Conservation (phyloP, 1,284 basidiomycete genomes). For the Austroboletus niveus region DNA sequence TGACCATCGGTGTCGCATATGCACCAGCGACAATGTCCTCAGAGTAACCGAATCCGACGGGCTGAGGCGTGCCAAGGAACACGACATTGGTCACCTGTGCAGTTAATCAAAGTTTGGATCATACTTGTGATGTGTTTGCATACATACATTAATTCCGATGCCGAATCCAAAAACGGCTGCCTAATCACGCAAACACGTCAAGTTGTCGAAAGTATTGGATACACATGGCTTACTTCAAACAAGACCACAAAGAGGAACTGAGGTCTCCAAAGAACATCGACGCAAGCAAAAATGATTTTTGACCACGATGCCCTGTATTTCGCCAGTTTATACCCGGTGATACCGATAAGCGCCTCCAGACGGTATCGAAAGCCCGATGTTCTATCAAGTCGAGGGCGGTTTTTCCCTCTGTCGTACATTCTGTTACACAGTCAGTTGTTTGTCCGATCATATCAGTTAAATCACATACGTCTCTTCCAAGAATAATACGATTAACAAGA, state of each 20-base stretch:
- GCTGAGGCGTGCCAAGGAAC: constrained; percentile 58
- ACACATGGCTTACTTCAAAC: constrained; percentile 47
- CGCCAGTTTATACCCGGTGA: constrained; percentile 62
- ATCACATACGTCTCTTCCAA: constrained; percentile 61
- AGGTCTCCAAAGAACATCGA: constrained; percentile 63
- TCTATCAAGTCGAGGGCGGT: constrained; percentile 45
- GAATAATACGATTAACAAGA: constrained; percentile 55
- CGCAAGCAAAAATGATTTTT: constrained; percentile 43
- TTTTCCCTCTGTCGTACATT: constrained; percentile 65
- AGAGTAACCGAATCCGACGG: constrained; percentile 58
- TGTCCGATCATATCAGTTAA: neutral
- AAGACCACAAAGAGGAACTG: constrained; percentile 55
- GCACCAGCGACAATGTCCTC: constrained; percentile 51
- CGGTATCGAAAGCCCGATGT: constrained; percentile 51
- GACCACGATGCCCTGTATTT: constrained; percentile 59
- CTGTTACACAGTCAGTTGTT: constrained; percentile 34
- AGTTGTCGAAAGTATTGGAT: neutral
- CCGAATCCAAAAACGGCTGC: constrained; percentile 64
- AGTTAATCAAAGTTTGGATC: neutral
- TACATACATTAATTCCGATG: constrained; percentile 68
- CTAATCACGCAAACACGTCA: constrained; percentile 26
- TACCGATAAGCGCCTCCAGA: constrained; percentile 61
- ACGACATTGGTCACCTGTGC: constrained; percentile 65
- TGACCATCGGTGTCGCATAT: constrained; percentile 65
- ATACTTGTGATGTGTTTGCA: neutral